These are phyloP conservation scores for Cyphellophora attinorum DNA, from an alignment of 2,329 filamentous ascomycete species.

Conservation along the genomic window DNA sequence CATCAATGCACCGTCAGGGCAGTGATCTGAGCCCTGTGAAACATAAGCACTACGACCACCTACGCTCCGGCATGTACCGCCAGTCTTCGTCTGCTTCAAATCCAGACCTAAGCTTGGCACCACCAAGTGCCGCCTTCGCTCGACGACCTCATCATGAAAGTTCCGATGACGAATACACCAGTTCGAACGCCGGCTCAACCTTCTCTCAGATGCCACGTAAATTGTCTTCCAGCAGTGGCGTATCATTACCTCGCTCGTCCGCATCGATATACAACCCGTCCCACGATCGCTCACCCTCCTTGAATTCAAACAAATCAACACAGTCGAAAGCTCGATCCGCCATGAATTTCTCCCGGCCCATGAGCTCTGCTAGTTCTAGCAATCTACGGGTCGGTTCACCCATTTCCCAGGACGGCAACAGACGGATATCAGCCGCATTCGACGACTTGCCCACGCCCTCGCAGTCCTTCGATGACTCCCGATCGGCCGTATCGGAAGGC, in stretches of 20 bases:
- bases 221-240: slow-evolving; percentile 60
- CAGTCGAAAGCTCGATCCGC: slow-evolving; percentile 56
- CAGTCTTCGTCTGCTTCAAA: slow-evolving; percentile 12
- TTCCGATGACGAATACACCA: slow-evolving; percentile 62
- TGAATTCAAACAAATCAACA: slow-evolving; percentile 67
- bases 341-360: slow-evolving; percentile 88
- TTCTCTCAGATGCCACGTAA: slow-evolving; percentile 62
- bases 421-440: background rate
- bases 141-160: slow-evolving; percentile 45
- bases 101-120: slow-evolving; percentile 11
- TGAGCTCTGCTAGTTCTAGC: slow-evolving; percentile 54
- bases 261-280: slow-evolving; percentile 54
- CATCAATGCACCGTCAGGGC: slow-evolving; percentile 6
- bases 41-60: background rate
- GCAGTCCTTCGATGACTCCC: slow-evolving; percentile 17
- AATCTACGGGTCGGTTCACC: slow-evolving; percentile 9
- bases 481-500: slow-evolving; percentile 9
- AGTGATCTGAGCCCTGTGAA: background rate
- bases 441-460: slow-evolving; percentile 1
- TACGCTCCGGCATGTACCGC: slow-evolving; percentile 3
- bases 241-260: slow-evolving; percentile 52
- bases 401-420: background rate
- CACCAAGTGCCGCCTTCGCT: slow-evolving; percentile 10
- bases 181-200: slow-evolving; percentile 45
- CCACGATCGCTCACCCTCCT: slow-evolving; percentile 70